Base-by-base conservation (phyloP, 768 basidiomycete species). In the Hemileccinum rubropunctum region DNA sequence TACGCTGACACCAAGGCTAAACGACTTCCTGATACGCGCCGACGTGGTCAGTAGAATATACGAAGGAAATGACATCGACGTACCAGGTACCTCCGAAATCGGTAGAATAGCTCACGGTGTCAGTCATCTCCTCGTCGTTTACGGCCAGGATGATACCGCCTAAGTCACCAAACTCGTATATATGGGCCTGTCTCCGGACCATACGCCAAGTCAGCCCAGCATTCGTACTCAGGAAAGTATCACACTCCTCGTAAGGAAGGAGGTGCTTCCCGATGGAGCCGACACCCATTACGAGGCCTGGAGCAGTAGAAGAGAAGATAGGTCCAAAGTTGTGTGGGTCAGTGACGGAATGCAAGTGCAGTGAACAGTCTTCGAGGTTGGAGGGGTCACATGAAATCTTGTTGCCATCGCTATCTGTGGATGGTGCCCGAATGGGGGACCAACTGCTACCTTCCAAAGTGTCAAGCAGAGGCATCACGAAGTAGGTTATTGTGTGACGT, bases 271-370 rank as follows among this genome's bases (percentile, higher is more conserved):
- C 94, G 32, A 97, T 78, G 0, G 83, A 88, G 6, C 97, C 97
- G 2, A 98, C 93, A n/a, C 90, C 95, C 90, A 99, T 95, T 26
- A 91, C 86, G 52, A 92, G 79, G 0, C 97, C 95, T 0, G 95
- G 95, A 0, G 95, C 95, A 6, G 91, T 86, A 0, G 93, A 94
- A 2, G 93, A 95, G 71, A 98, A 98, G 27, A 98, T 79, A 15
- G 91, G 86, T 0, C 97, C 95, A 60, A 86, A 90, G 69, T 98
- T 99, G 71, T 95, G 95, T 1, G 91, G 86, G 8, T 80, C 75
- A 0, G 95, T 95, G 20, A 98, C 92, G 6, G 95, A 97, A 68
- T 97, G 87, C 12, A 99, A 72, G 65, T 99, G 95, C 0, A 98
- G 76, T 0, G 91, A 84, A 67, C 95, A 99, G 21, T 58, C 69